phyloP scores from a whole-genome alignment of 1,139 yeast genomes.

The Saccharomyces hybrid region DNA sequence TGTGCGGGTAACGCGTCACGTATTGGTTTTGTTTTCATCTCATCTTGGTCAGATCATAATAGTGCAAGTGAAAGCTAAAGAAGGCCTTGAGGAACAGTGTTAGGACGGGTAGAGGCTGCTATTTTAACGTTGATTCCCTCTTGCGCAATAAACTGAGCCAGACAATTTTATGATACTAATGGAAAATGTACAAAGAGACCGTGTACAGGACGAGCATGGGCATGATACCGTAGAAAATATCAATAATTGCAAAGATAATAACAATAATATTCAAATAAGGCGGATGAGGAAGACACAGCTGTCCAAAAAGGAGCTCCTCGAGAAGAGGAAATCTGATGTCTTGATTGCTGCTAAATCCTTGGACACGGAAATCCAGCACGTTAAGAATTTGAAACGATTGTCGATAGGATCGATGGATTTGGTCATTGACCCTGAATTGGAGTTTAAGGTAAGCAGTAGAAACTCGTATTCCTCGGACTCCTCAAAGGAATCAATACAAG shows the following conservation, averaged over 20 bases:
- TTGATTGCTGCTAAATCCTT: slow-evolving; percentile 31
- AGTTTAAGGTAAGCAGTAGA: slow-evolving; percentile 19
- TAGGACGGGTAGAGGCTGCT: not conserved
- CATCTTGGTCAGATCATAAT: not conserved
- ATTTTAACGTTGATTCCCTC: not conserved
- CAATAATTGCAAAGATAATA: not conserved
- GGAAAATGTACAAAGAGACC: not conserved
- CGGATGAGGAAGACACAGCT: not conserved
- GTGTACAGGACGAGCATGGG: not conserved
- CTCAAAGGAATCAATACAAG: not conserved
- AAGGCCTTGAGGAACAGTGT: not conserved
- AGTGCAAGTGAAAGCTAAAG: not conserved
- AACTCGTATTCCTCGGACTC: slow-evolving; percentile 11
- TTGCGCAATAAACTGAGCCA: not conserved
- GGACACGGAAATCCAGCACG: slow-evolving; percentile 28
- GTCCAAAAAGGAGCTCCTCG: slow-evolving; percentile 2
- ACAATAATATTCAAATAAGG: not conserved
- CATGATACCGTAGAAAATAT: not conserved
- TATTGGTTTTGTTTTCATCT: not conserved
- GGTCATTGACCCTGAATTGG: slow-evolving; percentile 30
- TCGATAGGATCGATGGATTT: slow-evolving; percentile 32
- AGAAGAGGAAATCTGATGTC: slow-evolving; percentile 30
- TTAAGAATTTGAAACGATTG: slow-evolving; percentile 29
- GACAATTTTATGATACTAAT: not conserved
- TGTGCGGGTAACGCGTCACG: not conserved